phyloP scores from a whole-genome alignment of 345 rosid species.

The Brassica cretica region DNA sequence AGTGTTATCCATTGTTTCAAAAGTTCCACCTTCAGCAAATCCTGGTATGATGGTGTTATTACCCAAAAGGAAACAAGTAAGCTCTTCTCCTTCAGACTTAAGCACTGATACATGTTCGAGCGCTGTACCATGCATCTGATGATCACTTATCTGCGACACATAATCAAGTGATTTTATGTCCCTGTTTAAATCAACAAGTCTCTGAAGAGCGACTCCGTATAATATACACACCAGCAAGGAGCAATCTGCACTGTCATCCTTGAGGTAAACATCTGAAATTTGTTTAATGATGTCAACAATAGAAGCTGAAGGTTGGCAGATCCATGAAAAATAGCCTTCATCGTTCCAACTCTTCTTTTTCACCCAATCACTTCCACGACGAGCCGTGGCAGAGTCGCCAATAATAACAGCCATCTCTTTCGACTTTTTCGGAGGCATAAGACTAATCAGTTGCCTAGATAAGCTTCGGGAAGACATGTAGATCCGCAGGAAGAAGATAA shows the following conservation, averaged over 20 bases:
- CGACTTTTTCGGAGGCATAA: constrained; percentile 61
- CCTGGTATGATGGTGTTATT: constrained; percentile 43
- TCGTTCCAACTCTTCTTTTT: constrained; percentile 60
- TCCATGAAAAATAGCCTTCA: constrained; percentile 81
- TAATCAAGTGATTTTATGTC: constrained; percentile 64
- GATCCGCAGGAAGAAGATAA: constrained; percentile 67
- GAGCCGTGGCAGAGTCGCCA: constrained; percentile 52
- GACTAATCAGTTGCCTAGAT: constrained; percentile 63
- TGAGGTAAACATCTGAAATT: constrained; percentile 49
- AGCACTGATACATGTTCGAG: constrained; percentile 47
- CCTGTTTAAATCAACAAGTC: constrained; percentile 87
- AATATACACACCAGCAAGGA: constrained; percentile 57
- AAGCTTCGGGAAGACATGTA: constrained; percentile 74
- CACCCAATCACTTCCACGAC: constrained; percentile 63
- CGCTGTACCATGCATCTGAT: constrained; percentile 43
- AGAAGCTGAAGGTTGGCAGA: constrained; percentile 60
- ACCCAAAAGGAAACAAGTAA: constrained; percentile 58
- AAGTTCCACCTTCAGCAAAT: constrained; percentile 38
- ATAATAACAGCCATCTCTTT: constrained; percentile 54
- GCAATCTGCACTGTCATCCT: constrained; percentile 49
- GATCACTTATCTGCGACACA: constrained; percentile 50
- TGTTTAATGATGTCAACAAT: constrained; percentile 60
- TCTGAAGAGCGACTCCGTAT: constrained; percentile 68
- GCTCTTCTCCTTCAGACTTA: constrained; percentile 72
- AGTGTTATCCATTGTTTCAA: constrained; percentile 37